These are phyloP conservation scores for Chaetomiaceae sp. DNA, from an alignment of 2,329 filamentous ascomycete genomes.

Conservation along the genomic window DNA sequence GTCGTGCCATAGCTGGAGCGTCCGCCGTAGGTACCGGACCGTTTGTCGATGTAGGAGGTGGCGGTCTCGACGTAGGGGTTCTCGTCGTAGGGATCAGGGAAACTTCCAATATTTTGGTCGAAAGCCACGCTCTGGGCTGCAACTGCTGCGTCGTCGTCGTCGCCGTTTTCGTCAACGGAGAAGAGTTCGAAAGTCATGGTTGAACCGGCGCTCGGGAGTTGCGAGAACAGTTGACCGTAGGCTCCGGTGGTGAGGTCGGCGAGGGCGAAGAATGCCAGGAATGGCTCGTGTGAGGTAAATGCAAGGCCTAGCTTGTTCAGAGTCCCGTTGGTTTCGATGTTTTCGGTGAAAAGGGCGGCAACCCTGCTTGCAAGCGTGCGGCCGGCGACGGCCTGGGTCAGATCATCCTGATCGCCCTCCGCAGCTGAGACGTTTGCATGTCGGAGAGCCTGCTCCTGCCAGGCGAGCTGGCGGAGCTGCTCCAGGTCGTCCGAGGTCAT, in stretches of 20 bases:
- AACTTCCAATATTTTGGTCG: too few relatives aligned
- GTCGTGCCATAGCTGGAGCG: too few relatives aligned
- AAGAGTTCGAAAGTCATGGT: conserved; percentile 68
- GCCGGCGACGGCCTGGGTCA: conserved; percentile 46
- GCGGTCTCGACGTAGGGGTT: too few relatives aligned
- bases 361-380: conserved; percentile 45
- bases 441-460: conserved; percentile 55
- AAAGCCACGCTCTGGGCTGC: too few relatives aligned
- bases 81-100: too few relatives aligned
- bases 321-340: conserved; percentile 35
- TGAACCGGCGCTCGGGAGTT: conserved; percentile 62
- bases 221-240: conserved; percentile 45
- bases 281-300: conserved; percentile 49
- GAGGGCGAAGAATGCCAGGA: conserved; percentile 50
- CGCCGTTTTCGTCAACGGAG: conserved; percentile 28
- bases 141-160: too few relatives aligned
- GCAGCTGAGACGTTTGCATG: conserved; percentile 56
- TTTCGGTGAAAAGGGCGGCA: conserved; percentile 36
- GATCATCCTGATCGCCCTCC: conserved; percentile 31
- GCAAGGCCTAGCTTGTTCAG: conserved; percentile 45
- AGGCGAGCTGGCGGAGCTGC: conserved; percentile 58
- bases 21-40: too few relatives aligned
- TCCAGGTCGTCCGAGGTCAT: conserved; percentile 41
- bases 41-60: too few relatives aligned
- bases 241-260: conserved; percentile 41